Conservation (phyloP, 129 eudicot species). For the Ambrosia artemisiifolia region DNA sequence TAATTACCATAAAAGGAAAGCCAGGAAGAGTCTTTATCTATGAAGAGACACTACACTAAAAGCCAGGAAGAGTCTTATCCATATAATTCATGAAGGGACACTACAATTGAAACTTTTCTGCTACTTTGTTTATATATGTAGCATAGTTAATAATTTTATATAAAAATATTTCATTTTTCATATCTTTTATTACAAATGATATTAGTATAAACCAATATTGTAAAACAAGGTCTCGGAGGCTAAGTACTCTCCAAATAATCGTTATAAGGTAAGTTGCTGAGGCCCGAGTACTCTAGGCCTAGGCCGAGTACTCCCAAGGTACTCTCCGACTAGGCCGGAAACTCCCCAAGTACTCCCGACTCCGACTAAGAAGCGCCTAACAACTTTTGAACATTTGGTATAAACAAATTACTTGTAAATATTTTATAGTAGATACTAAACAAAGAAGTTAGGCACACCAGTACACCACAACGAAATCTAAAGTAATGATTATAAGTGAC, state of each 20-base stretch:
- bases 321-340: no score
- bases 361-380: no score
- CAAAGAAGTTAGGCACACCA: neutral
- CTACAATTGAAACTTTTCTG: slow-evolving; percentile 9
- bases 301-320: no score
- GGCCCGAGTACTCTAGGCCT: no score
- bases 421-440: neutral
- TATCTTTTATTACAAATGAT: neutral
- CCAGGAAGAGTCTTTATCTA: slow-evolving; percentile 27
- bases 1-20: slow-evolving; percentile 22
- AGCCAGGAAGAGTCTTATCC: neutral
- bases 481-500: neutral
- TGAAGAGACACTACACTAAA: slow-evolving; percentile 22
- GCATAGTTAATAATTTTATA: neutral
- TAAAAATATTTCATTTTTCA: neutral
- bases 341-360: no score
- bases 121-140: neutral
- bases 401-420: neutral
- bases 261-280: no score
- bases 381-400: no score
- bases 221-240: no score
- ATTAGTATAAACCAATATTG: neutral
- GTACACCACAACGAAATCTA: neutral
- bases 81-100: neutral
- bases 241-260: no score